A percentile compares a stretch with the other conserved stretches of the same genome.
Conservation (phyloP, 176 grass and related monocot species). For the Lolium rigidum region DNA sequence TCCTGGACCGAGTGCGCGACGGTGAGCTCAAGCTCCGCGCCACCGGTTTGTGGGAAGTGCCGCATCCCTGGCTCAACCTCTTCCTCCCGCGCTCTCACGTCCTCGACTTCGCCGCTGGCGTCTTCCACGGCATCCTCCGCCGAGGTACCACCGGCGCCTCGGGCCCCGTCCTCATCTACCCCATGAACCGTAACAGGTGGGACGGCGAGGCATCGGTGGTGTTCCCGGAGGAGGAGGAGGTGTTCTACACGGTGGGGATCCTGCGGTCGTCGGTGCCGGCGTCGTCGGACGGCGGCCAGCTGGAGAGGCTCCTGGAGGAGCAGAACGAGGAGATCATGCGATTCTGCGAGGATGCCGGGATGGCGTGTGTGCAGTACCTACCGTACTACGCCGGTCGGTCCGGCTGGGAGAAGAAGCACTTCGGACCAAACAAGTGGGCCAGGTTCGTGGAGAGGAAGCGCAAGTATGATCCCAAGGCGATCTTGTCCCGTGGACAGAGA, state of each 20-base stretch:
- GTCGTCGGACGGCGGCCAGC: background rate
- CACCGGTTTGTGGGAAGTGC: background rate
- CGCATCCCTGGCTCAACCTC: background rate
- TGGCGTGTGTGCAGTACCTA: constrained; percentile 65
- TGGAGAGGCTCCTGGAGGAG: constrained; percentile 43
- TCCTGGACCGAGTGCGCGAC: constrained; percentile 62
- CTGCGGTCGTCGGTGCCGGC: constrained; percentile 50
- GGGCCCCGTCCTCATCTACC: constrained; percentile 67
- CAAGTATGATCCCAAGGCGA: constrained; percentile 2
- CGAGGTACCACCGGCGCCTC: background rate
- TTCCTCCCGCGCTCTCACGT: background rate
- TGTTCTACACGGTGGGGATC: constrained; percentile 75
- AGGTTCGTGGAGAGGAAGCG: constrained; percentile 50
- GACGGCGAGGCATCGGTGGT: constrained; percentile 52
- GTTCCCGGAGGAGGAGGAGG: constrained; percentile 56
- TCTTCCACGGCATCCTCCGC: background rate
- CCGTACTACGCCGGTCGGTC: constrained; percentile 49
- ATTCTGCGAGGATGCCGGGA: constrained; percentile 57
- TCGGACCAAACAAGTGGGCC: constrained; percentile 56
- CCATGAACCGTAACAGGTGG: constrained; percentile 74
- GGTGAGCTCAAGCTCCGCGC: constrained; percentile 33
- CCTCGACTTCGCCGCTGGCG: background rate
- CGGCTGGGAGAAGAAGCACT: constrained; percentile 77
- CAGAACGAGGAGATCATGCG: constrained; percentile 58
- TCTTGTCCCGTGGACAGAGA: constrained; percentile 51